phyloP scores from a whole-genome alignment of 257 asterid species.

The Capsicum baccatum region DNA sequence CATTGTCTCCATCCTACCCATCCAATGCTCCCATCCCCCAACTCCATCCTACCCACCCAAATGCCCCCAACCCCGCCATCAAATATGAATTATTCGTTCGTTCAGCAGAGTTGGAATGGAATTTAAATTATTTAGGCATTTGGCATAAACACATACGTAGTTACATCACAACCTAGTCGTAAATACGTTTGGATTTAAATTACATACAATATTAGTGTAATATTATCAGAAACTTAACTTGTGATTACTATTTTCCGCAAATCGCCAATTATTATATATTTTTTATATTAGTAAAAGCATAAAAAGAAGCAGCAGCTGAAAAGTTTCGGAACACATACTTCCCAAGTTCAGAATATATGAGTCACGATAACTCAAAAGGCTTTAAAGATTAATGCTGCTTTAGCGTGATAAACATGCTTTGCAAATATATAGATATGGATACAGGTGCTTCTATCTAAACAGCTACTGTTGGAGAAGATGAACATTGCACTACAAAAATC shows the following conservation, averaged over 20 bases:
- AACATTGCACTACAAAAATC: neutral
- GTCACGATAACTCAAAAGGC: neutral
- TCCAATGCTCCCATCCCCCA: no score
- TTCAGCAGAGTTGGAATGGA: neutral
- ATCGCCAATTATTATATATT: no score
- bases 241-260: neutral
- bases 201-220: neutral
- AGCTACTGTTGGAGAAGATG: constrained; percentile 9
- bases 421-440: neutral
- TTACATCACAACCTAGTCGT: neutral
- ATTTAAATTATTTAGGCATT: neutral
- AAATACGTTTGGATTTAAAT: neutral
- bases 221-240: neutral
- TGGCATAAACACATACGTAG: neutral
- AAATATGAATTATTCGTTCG: neutral
- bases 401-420: neutral
- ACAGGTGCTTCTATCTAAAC: constrained; percentile 18
- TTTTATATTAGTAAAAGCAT: neutral
- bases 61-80: no score
- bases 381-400: neutral
- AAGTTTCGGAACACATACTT: neutral
- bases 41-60: no score
- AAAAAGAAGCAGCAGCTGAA: neutral
- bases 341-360: neutral
- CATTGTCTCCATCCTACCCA: no score